phyloP scores from a whole-genome alignment of 2,329 filamentous ascomycete genomes.

The Penicillium sp. region DNA sequence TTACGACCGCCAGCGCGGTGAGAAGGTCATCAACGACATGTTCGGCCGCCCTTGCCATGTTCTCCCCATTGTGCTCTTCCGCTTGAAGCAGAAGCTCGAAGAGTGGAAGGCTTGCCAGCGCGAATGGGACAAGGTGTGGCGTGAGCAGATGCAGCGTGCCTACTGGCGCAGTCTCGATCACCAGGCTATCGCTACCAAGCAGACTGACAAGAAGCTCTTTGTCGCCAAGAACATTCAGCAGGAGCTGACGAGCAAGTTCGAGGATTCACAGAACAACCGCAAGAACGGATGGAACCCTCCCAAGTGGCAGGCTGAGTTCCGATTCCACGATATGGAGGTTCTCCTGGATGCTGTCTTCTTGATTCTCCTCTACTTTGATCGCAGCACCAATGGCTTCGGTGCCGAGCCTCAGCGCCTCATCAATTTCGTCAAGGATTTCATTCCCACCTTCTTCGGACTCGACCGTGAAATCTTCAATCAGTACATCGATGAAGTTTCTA shows the following conservation, averaged over 20 bases:
- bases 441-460: slow-evolving; percentile 75
- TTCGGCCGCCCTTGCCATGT: slow-evolving; percentile 82
- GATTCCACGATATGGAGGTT: slow-evolving; percentile 71
- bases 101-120: slow-evolving; percentile 97
- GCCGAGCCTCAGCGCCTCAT: slow-evolving; percentile 71
- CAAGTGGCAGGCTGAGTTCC: slow-evolving; percentile 73
- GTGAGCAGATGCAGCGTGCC: slow-evolving; percentile 89
- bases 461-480: slow-evolving; percentile 69
- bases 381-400: slow-evolving; percentile 52
- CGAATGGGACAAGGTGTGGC: slow-evolving; percentile 99
- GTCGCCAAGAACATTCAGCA: slow-evolving; percentile 87
- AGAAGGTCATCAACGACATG: slow-evolving; percentile 82
- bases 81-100: slow-evolving; percentile 93
- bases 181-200: slow-evolving; percentile 87
- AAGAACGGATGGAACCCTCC: slow-evolving; percentile 61
- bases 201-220: slow-evolving; percentile 86
- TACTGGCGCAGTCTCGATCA: slow-evolving; percentile 97
- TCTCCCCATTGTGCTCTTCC: slow-evolving; percentile 81
- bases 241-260: slow-evolving; percentile 87
- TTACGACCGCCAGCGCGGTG: slow-evolving; percentile 81
- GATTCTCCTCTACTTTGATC: slow-evolving; percentile 50
- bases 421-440: slow-evolving; percentile 74
- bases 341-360: slow-evolving; percentile 55
- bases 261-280: slow-evolving; percentile 79
- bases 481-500: slow-evolving; percentile 67